Evolutionary conservation across 768 basidiomycete genomes (phyloP).

Genomic region (Leccinum longicurvipes): DNA sequence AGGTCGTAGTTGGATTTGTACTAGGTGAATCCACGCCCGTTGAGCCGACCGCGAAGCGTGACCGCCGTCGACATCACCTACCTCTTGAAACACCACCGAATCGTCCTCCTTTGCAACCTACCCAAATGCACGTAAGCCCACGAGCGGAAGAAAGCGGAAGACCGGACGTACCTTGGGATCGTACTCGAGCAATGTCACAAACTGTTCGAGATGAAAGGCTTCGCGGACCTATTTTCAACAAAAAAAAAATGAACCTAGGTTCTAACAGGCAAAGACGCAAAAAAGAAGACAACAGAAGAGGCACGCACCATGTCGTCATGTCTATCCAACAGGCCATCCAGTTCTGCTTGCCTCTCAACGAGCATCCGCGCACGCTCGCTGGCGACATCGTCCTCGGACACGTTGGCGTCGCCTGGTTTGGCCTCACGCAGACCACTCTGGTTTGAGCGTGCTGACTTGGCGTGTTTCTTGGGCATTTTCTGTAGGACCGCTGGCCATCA

Average conservation of each 20-base stretch:
- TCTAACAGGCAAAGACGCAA: background rate
- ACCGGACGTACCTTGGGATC: slow-evolving; percentile 48
- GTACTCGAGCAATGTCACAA: slow-evolving; percentile 69
- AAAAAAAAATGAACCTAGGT: background rate
- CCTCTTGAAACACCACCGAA: slow-evolving; percentile 70
- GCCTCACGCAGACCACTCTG: background rate
- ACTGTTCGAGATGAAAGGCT: slow-evolving; percentile 84
- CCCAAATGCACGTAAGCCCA: background rate
- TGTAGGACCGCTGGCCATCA: background rate
- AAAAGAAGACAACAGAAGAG: background rate
- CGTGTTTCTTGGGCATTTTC: slow-evolving; percentile 24
- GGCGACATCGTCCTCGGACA: slow-evolving; percentile 24
- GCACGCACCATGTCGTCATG: slow-evolving; percentile 74
- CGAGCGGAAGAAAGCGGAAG: too few species aligned
- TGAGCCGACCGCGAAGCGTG: background rate
- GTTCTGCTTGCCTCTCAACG: slow-evolving; percentile 53
- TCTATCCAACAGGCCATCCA: slow-evolving; percentile 55
- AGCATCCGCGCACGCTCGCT: slow-evolving; percentile 46
- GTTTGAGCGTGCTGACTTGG: slow-evolving; percentile 5
- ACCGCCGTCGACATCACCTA: slow-evolving; percentile 33
- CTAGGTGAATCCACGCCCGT: slow-evolving; percentile 28
- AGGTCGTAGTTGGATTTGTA: slow-evolving; percentile 65
- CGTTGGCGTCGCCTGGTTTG: background rate
- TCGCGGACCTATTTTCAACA: slow-evolving; percentile 63
- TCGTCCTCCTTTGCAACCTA: slow-evolving; percentile 73